Evolutionary conservation across 2,329 filamentous ascomycete genomes (phyloP), one percentile per base, ranked within the genome.

Genomic region (Cercospora sesami): DNA sequence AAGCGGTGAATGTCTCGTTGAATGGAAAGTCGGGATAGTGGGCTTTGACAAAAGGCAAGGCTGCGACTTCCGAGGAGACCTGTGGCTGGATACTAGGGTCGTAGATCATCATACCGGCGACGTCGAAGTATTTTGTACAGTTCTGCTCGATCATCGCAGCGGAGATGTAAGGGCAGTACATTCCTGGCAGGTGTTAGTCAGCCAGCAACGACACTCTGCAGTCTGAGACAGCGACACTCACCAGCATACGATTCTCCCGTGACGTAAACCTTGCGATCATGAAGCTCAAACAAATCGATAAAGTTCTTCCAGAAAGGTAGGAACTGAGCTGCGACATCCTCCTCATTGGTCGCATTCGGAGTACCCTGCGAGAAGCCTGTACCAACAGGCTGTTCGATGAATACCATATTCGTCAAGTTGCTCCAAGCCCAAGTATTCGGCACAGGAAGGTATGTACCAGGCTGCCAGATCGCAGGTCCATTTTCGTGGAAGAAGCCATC

Each of bases 351-450:
- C 66, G 77, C 78, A 68, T 82, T 81, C 0, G 82, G 80, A 2
- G 76, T 78, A 18, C 81, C 82, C 67, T 80, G 78, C 0, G 77
- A 76, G 70, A 80, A 84, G 4, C 82, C 82, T n/a, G 82, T 80
- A 45, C 82, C 82, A 7, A 85, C 79, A 4, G 84, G 84, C 69
- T 85, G 83, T 61, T 83, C 84, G 16, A 86, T 84, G 86, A 89
- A 95, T 55, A 95, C 81, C 74, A 93, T 86, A 78, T 93, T 93
- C 64, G 91, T 91, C 45, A 94, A 79, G 62, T 90, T 90, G 68
- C 87, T 76, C 80, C 81, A 83, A 26, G 79, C 78, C 77, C 79
- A 83, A 0, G 80, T 78, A 68, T 83, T 83, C 68, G 79, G 76
- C 1, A 82, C 78, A 1, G 81, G 78, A 18, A 74, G 65, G 74